Conservation (phyloP, 495 filamentous ascomycete species). For the Aspergillus incahuasiensis region DNA sequence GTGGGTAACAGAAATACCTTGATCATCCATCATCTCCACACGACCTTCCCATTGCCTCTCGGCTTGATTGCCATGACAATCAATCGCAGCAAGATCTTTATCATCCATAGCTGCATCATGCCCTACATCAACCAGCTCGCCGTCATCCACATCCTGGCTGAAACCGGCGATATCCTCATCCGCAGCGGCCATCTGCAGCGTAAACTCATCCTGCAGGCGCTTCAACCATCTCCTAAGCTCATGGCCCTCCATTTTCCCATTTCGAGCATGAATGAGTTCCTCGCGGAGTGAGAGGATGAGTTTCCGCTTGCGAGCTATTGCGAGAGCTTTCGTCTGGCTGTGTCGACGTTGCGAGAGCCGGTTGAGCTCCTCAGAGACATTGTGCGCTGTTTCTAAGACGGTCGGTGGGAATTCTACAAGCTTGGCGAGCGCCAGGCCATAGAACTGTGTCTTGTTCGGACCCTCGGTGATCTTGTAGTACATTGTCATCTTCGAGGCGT, state of each 20-base stretch:
- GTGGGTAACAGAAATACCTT: no score
- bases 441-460: slow-evolving; percentile 64
- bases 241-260: slow-evolving; percentile 62
- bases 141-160: background rate
- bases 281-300: slow-evolving; percentile 71
- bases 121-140: background rate
- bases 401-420: slow-evolving; percentile 65
- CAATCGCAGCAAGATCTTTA: no score
- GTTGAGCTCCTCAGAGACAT: slow-evolving; percentile 58
- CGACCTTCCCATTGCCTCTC: no score
- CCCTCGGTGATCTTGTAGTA: slow-evolving; percentile 76
- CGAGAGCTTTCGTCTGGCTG: slow-evolving; percentile 49
- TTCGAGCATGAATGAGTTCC: slow-evolving; percentile 63
- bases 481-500: slow-evolving; percentile 66
- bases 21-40: no score
- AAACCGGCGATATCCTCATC: slow-evolving; percentile 17
- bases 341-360: slow-evolving; percentile 49
- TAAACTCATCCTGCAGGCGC: slow-evolving; percentile 73
- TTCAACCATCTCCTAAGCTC: slow-evolving; percentile 60
- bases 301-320: slow-evolving; percentile 59
- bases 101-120: background rate
- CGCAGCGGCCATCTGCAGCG: slow-evolving; percentile 62
- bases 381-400: slow-evolving; percentile 63
- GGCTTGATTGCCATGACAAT: no score
- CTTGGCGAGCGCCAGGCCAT: slow-evolving; percentile 70